phyloP scores from a whole-genome alignment of 495 filamentous ascomycete species.

The Xylaria grammica region DNA sequence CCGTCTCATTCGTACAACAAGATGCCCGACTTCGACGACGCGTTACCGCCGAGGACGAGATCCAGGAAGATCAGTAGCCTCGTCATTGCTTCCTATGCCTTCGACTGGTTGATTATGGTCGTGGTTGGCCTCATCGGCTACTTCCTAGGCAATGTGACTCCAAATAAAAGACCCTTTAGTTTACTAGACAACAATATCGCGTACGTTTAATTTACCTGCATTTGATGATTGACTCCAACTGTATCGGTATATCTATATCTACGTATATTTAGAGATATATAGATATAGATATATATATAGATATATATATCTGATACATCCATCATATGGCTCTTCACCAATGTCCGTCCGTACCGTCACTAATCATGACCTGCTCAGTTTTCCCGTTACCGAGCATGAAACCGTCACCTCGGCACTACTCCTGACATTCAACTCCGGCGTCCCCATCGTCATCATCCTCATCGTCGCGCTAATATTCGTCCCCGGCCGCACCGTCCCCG shows the following conservation, averaged over 20 bases:
- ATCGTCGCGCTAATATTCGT: slow-evolving; percentile 74
- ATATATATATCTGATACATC: too few species aligned
- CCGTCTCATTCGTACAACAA: slow-evolving; percentile 27
- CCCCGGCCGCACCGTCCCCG: slow-evolving; percentile 66
- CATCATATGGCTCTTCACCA: too few species aligned
- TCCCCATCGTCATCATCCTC: slow-evolving; percentile 69
- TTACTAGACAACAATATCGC: slow-evolving; percentile 51
- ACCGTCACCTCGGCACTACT: slow-evolving; percentile 68
- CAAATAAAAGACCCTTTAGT: slow-evolving; percentile 61
- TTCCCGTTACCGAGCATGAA: slow-evolving; percentile 76
- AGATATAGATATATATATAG: too few species aligned
- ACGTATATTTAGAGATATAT: too few species aligned
- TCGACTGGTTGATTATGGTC: slow-evolving; percentile 54
- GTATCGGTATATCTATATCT: too few species aligned
- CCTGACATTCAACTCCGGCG: slow-evolving; percentile 59
- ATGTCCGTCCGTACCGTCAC: not conserved
- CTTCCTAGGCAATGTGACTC: slow-evolving; percentile 56
- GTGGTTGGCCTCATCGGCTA: slow-evolving; percentile 46
- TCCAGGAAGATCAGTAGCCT: slow-evolving; percentile 35
- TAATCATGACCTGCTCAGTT: slow-evolving; percentile 56
- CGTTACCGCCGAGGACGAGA: slow-evolving; percentile 27
- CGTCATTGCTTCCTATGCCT: slow-evolving; percentile 47
- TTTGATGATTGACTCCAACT: not conserved
- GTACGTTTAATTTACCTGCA: slow-evolving; percentile 34
- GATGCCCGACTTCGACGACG: slow-evolving; percentile 32